Conservation (phyloP, 2,329 filamentous ascomycete species). For the Nemania sp. region DNA sequence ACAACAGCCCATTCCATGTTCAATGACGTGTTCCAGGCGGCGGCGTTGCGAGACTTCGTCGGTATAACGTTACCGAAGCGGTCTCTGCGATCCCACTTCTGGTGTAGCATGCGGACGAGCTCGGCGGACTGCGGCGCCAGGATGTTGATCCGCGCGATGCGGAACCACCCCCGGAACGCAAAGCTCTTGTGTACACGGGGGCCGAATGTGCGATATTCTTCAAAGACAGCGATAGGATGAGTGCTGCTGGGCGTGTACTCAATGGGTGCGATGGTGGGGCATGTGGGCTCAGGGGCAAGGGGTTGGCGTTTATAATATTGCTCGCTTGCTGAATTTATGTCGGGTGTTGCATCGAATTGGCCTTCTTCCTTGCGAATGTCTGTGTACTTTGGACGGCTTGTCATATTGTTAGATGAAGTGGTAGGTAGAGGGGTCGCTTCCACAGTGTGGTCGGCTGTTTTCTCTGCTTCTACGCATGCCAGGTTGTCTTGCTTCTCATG, state of each 20-base stretch:
- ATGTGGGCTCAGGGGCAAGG: neutral
- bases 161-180: constrained; percentile 36
- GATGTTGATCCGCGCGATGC: constrained; percentile 29
- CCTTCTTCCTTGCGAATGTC: constrained; percentile 6
- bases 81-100: constrained; percentile 35
- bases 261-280: constrained; percentile 32
- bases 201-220: constrained; percentile 11
- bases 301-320: constrained; percentile 9
- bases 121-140: constrained; percentile 32
- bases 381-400: constrained; percentile 1
- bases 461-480: neutral
- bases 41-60: constrained; percentile 3
- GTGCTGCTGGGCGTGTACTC: constrained; percentile 29
- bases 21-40: constrained; percentile 23
- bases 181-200: constrained; percentile 11
- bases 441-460: neutral
- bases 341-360: neutral
- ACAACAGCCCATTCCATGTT: constrained; percentile 34
- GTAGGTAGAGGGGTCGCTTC: neutral
- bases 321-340: constrained; percentile 15
- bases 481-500: neutral
- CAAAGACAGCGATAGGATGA: constrained; percentile 33
- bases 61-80: constrained; percentile 23
- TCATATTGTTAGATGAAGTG: neutral
- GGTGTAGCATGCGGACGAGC: constrained; percentile 34